These are phyloP conservation scores for Gamsiella multidivaricata DNA, from an alignment of 192 early-diverging fungal genomes.

Conservation along the genomic window DNA sequence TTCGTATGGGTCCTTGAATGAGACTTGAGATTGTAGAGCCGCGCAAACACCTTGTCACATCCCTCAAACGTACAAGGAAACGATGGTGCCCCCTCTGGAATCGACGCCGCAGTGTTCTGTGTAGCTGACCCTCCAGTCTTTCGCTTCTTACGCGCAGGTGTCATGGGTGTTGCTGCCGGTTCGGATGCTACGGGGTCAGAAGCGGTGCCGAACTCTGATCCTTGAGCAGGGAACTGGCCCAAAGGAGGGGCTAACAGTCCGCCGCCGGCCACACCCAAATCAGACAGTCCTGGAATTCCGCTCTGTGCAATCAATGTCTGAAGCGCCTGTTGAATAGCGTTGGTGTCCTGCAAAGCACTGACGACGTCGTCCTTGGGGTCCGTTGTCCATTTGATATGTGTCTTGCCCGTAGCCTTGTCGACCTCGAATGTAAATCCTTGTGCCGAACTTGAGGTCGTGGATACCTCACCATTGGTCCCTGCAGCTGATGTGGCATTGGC, in stretches of 20 bases:
- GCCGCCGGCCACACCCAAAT: conserved; percentile 3
- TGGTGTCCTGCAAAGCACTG: neutral
- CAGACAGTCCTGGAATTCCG: conserved; percentile 26
- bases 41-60: conserved; percentile 76
- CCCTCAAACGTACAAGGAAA: conserved; percentile 48
- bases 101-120: conserved; percentile 51
- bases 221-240: conserved; percentile 45
- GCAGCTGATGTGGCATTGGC: neutral
- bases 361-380: conserved; percentile 18
- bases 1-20: conserved; percentile 77
- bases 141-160: conserved; percentile 27
- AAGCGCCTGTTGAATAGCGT: conserved; percentile 34
- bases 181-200: conserved; percentile 7
- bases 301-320: conserved; percentile 25
- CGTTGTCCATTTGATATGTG: conserved; percentile 45
- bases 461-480: neutral
- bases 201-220: conserved; percentile 43
- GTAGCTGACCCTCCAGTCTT: conserved; percentile 20
- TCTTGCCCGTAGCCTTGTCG: conserved; percentile 49
- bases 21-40: conserved; percentile 79
- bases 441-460: neutral
- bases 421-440: conserved; percentile 43
- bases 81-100: conserved; percentile 53
- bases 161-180: neutral
- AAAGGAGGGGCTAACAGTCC: conserved; percentile 22